A percentile compares a stretch with the other conserved stretches of the same genome.
Evolutionary conservation across 495 filamentous ascomycete genomes (phyloP).

Genomic region (Hyaloscypha bicolor): DNA sequence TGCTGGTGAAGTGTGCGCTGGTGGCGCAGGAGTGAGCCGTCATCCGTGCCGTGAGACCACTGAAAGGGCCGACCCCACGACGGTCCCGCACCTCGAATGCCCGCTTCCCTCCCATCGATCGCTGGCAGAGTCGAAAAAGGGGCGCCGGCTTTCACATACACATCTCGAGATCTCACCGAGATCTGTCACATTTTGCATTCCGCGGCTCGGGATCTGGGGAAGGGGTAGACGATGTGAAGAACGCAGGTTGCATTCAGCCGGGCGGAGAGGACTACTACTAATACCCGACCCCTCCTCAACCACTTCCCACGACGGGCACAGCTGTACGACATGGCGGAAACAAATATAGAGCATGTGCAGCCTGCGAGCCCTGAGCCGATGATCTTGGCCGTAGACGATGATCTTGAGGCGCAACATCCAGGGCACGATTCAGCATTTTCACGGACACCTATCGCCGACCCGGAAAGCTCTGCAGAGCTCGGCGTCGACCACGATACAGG

Average conservation of each 20-base stretch:
- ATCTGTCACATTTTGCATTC: neutral
- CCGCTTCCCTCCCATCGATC: neutral
- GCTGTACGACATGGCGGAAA: conserved; percentile 1
- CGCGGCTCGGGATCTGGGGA: neutral
- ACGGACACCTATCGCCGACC: neutral
- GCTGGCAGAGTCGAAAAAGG: neutral
- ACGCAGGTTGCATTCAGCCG: conserved; percentile 9
- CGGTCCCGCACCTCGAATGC: neutral
- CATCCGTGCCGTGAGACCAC: neutral
- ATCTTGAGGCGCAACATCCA: neutral
- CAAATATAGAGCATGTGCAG: neutral
- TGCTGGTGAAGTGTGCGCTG: neutral
- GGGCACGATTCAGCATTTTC: conserved; percentile 21
- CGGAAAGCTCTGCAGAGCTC: neutral
- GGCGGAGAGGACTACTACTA: conserved; percentile 3
- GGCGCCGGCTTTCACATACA: neutral
- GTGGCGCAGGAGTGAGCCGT: neutral
- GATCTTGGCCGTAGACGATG: neutral
- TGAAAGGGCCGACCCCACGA: no score
- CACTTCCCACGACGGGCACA: neutral
- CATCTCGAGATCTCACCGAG: neutral
- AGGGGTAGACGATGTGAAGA: conserved; percentile 2
- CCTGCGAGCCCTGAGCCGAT: neutral
- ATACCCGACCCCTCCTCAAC: neutral
- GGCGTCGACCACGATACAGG: neutral